phyloP scores from a whole-genome alignment of 495 filamentous ascomycete genomes.

The Ascodesmis nigricans region DNA sequence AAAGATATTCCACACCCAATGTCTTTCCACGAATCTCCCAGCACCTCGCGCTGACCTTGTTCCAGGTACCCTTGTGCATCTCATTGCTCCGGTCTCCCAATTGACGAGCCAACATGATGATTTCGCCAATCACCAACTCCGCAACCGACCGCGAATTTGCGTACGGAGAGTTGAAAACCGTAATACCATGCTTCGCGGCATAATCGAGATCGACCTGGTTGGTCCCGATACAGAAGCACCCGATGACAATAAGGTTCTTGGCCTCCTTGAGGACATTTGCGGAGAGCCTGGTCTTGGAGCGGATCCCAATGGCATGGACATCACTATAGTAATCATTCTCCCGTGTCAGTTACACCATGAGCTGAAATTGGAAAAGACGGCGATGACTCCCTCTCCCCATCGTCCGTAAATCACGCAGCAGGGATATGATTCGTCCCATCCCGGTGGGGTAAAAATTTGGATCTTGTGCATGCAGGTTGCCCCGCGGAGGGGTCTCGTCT shows the following conservation, averaged over 20 bases:
- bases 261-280: constrained; percentile 68
- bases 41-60: constrained; percentile 87
- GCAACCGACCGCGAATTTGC: constrained; percentile 94
- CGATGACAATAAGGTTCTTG: constrained; percentile 83
- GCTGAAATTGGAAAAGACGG: too few species aligned
- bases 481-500: too few species aligned
- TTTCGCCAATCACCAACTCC: constrained; percentile 83
- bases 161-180: constrained; percentile 98
- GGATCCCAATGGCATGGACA: constrained; percentile 93
- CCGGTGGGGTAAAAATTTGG: too few species aligned
- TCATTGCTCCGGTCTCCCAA: constrained; percentile 83
- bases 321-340: constrained; percentile 42
- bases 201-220: constrained; percentile 92
- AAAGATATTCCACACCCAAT: constrained; percentile 34
- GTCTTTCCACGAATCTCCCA: constrained; percentile 98
- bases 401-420: too few species aligned
- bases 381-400: too few species aligned
- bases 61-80: constrained; percentile 89
- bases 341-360: too few species aligned
- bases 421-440: constrained; percentile 2
- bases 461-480: too few species aligned
- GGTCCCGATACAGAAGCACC: constrained; percentile 98
- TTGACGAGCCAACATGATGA: constrained; percentile 78
- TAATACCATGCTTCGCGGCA: constrained; percentile 77
- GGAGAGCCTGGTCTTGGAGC: constrained; percentile 89